Base-by-base conservation (phyloP, 2,329 filamentous ascomycete species). In the Phialocephala subalpina region DNA sequence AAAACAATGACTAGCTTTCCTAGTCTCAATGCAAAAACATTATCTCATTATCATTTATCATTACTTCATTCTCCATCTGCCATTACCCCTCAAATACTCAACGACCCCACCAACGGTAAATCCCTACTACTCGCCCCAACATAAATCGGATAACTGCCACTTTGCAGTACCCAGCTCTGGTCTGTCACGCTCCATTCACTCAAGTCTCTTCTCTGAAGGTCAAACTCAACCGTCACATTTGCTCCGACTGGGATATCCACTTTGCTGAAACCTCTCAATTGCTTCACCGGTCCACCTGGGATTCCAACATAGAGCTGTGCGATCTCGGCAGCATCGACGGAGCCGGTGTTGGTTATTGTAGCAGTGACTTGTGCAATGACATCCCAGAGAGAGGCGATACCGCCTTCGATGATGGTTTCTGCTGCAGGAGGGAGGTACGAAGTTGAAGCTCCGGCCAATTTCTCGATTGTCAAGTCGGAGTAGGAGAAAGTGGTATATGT, bases 191-290 rank as follows among this genome's bases (percentile, higher is more conserved):
- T 86, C 89, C 89, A 92, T 0, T 87, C 80, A 66, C 87, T 89
- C 61, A 92, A 73, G 70, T 91, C 89, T 57, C 88, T 84, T 63
- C 85, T 81, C 3, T 83, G 87, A 42, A 91, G 75, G 35, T 82
- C 78, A 69, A 91, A 86, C 0, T 70, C 77, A 7, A 87, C 74
- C 1, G 76, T 76, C 6, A 79, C 76, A 1, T 78, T 80, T 70
- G 85, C 76, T 0, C 83, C 82, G 0, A 84, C 80, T 0, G 74
- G 68, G 11, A 91, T 73, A 1, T 73, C 75, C 0, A 86, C 81
- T 74, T 89, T 90, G 29, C 83, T 82, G 67, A 91, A 91, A 8
- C 90, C 88, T 1, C 89, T 82, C 16, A 92, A 79, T 74, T 91
- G 87, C 56, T 83, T 81, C 0, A 84, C 80, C 0, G 91, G 90